Percentiles rank a stretch among this genome's conserved stretches.
Evolutionary conservation across 1,284 basidiomycete genomes (phyloP).

Genomic region (Ceratobasidium sp.): DNA sequence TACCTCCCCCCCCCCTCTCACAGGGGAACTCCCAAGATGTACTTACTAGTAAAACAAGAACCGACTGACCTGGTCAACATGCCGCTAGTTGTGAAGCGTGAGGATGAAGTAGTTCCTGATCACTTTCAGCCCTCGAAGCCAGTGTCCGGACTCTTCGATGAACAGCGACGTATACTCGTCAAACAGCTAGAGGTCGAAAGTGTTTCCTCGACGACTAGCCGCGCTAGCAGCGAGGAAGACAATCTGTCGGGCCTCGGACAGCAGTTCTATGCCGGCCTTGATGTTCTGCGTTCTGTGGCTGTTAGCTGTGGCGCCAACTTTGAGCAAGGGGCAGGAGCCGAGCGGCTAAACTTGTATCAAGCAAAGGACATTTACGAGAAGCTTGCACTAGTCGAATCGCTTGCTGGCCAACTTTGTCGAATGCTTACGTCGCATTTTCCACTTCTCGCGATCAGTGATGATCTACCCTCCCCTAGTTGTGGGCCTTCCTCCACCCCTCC

Average conservation of each 20-base stretch:
- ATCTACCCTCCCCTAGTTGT: neutral
- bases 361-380: neutral
- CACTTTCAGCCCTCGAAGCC: neutral
- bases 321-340: neutral
- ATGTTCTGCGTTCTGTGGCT: neutral
- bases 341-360: neutral
- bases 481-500: neutral
- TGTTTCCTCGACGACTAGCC: neutral
- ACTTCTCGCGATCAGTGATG: neutral
- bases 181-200: slow-evolving; percentile 3
- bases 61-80: neutral
- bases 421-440: neutral
- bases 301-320: neutral
- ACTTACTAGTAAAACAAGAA: too few species aligned
- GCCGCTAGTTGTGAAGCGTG: neutral
- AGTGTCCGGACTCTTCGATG: neutral
- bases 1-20: too few species aligned
- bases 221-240: neutral
- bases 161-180: neutral
- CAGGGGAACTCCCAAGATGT: too few species aligned
- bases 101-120: neutral
- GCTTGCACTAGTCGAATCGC: neutral
- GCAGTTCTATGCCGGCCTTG: neutral
- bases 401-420: neutral
- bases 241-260: neutral